Base-by-base conservation (phyloP, 2,329 filamentous ascomycete genomes). In the Neofusicoccum sp. region DNA sequence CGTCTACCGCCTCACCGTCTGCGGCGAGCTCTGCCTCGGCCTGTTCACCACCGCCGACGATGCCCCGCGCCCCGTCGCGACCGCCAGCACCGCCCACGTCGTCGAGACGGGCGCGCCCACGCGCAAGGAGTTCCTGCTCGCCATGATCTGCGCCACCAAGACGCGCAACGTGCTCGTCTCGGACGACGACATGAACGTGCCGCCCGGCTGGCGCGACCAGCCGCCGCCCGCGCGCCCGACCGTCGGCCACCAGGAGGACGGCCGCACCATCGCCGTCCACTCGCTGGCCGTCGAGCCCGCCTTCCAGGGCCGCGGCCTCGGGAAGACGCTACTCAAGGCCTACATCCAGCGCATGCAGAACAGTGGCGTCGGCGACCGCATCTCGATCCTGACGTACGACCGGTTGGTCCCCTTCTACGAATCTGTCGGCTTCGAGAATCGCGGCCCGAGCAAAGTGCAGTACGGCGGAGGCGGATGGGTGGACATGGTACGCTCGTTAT, bases 401-500 rank as follows among this genome's bases (percentile, higher is more conserved):
- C 83, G 87, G 61, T 79, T 93, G 38, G 79, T 93, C 28, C 78
- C 78, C 1, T 96, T 89, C 72, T 97, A 96, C 72, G 83, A 88
- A 71, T 82, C 82, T n/a, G 82, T 91, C 66, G 86, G 91, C 0
- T 96, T 95, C 71, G 78, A 79, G 65, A 84, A 88, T 66, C 75
- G 81, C 31, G 91, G 92, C 0, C 78, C 81, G 53, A 95, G 91
- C 73, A 77, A 84, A 62, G 88, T 85, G 54, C 80, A 84, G 61
- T 92, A 91, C 75, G 89, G 87, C 20, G 91, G 91, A 38, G 90
- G 91, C 33, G 87, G 86, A 16, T 96, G 92, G 91, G 82, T 85
- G 66, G 87, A 95, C 71, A 86, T 96, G 90, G 89, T 92, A 73
- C 73, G 41, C 36, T 38, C 9, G 33, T 58, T 14, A 7, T 36